These are phyloP conservation scores for Canariomyces notabilis DNA, from an alignment of 2,329 filamentous ascomycete species.

Conservation along the genomic window DNA sequence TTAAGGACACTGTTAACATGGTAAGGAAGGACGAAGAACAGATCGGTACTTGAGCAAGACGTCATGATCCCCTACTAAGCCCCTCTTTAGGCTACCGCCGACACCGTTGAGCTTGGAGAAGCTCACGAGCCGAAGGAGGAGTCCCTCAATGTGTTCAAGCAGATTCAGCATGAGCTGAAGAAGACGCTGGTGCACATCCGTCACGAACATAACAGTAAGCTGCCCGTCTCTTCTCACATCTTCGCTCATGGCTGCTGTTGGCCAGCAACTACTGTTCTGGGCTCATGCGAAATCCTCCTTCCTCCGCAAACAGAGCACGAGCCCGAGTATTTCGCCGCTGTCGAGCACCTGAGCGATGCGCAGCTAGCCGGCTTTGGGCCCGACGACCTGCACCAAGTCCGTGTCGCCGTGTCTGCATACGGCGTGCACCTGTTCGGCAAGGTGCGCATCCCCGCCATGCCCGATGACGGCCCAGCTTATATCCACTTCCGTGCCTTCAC, in stretches of 20 bases:
- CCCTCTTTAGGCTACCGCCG: conserved; percentile 40
- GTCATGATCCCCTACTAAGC: too few species aligned
- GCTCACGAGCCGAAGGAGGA: conserved; percentile 47
- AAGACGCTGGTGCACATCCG: conserved; percentile 45
- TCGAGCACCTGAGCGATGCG: conserved; percentile 34
- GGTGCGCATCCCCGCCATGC: conserved; percentile 40
- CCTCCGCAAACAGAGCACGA: conserved; percentile 44
- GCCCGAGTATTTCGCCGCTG: conserved; percentile 50
- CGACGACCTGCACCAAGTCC: conserved; percentile 40
- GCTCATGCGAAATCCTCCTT: too few species aligned
- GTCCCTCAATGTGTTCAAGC: conserved; percentile 44
- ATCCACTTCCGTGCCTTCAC: conserved; percentile 46
- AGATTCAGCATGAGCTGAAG: conserved; percentile 48
- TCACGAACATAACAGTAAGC: conserved; percentile 41
- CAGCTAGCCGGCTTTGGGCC: conserved; percentile 35
- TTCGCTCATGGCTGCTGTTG: neutral
- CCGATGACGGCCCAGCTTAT: conserved; percentile 35
- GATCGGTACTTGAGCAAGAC: too few species aligned
- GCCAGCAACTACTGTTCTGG: neutral
- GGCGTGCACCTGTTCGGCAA: conserved; percentile 47
- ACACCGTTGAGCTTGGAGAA: conserved; percentile 47
- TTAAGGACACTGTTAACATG: conserved; percentile 2
- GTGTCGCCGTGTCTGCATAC: conserved; percentile 43
- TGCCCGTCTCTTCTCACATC: neutral
- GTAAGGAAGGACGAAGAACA: neutral